Evolutionary conservation across 805 yeast genomes (phyloP).

Genomic region (Kodamaea leandrae): DNA sequence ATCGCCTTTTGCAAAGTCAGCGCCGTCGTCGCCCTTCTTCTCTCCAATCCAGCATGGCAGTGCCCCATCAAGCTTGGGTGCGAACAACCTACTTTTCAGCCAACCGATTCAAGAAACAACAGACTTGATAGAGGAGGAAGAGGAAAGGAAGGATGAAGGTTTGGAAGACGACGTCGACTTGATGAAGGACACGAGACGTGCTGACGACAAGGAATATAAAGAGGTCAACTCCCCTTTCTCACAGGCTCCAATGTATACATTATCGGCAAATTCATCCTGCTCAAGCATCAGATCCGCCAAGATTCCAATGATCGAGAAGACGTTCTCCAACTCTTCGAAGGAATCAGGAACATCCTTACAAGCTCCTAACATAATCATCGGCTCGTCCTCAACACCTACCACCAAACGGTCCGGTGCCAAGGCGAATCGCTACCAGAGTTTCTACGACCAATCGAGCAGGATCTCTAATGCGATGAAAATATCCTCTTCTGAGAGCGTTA

Average conservation of each 20-base stretch:
- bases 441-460: constrained; percentile 44
- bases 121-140: constrained; percentile 20
- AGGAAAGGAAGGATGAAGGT: constrained; percentile 15
- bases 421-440: constrained; percentile 47
- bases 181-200: not conserved
- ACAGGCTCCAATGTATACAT: constrained; percentile 7
- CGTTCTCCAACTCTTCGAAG: constrained; percentile 32
- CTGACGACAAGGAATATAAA: constrained; percentile 4
- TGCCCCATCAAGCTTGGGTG: constrained; percentile 10
- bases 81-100: constrained; percentile 20
- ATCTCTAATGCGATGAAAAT: constrained; percentile 44
- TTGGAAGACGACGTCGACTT: constrained; percentile 7
- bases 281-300: constrained; percentile 26
- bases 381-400: constrained; percentile 18
- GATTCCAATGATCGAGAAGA: constrained; percentile 27
- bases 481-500: constrained; percentile 31
- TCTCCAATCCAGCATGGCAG: constrained; percentile 7
- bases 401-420: constrained; percentile 39
- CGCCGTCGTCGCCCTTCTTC: constrained; percentile 16
- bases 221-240: constrained; percentile 8
- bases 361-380: not conserved
- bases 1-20: constrained; percentile 29
- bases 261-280: constrained; percentile 35
- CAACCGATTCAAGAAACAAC: constrained; percentile 31
- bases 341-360: constrained; percentile 19